A percentile compares a stretch with the other conserved stretches of the same genome.
Evolutionary conservation across 2,329 filamentous ascomycete genomes (phyloP).

Genomic region (Colletotrichum agaves): DNA sequence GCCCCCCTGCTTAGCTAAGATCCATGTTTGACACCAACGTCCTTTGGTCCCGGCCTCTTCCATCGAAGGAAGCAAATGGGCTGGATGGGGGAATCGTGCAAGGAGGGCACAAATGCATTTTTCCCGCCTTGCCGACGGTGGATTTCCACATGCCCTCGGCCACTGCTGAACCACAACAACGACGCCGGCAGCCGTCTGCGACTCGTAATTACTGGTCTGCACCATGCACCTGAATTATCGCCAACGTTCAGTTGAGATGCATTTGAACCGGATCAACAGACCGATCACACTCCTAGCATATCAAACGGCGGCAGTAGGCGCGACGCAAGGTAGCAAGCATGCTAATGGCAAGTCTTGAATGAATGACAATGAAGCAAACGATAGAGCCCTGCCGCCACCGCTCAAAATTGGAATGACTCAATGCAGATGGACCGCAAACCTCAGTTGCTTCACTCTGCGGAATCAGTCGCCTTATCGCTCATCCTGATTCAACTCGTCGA

Average conservation of each 20-base stretch:
- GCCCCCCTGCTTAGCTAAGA: slow-evolving; percentile 25
- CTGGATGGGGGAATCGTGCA: slow-evolving; percentile 24
- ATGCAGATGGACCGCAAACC: slow-evolving; percentile 17
- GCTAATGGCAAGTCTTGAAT: too few relatives aligned
- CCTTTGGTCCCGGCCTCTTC: slow-evolving; percentile 31
- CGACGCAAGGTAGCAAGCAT: too few relatives aligned
- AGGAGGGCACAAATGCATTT: slow-evolving; percentile 35
- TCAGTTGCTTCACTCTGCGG: not conserved
- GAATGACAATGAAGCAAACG: not conserved
- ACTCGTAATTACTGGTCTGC: not conserved
- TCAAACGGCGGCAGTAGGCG: too few relatives aligned
- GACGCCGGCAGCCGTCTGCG: not conserved
- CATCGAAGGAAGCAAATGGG: slow-evolving; percentile 33
- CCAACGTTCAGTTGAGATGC: not conserved
- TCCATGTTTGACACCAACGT: slow-evolving; percentile 26
- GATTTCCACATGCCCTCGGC: slow-evolving; percentile 23
- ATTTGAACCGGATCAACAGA: not conserved
- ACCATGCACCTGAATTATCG: not conserved
- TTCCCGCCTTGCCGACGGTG: slow-evolving; percentile 12
- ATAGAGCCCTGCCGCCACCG: not conserved
- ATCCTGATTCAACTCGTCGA: not conserved
- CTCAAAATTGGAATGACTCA: not conserved
- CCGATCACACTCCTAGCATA: too few relatives aligned
- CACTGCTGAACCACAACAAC: slow-evolving; percentile 19
- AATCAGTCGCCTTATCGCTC: not conserved